Evolutionary conservation across 2,329 filamentous ascomycete species (phyloP).

Genomic region (Chalara sp.): DNA sequence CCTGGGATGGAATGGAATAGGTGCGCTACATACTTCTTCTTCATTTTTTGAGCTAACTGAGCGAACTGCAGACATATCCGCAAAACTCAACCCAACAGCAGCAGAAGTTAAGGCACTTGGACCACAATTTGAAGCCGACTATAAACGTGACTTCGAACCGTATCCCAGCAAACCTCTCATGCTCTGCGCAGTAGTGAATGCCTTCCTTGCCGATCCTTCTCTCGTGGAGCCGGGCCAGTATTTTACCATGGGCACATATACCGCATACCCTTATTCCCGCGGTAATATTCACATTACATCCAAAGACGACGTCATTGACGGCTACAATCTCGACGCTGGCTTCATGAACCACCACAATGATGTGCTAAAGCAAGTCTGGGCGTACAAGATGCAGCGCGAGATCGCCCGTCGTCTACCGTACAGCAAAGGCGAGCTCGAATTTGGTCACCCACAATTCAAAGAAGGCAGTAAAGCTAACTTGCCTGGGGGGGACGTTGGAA

Average conservation of each 20-base stretch:
- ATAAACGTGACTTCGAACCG: constrained; percentile 47
- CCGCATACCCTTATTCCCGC: constrained; percentile 53
- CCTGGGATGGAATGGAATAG: constrained; percentile 32
- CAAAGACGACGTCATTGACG: constrained; percentile 32
- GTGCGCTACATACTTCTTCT: constrained; percentile 7
- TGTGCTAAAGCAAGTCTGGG: constrained; percentile 51
- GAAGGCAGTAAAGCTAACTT: constrained; percentile 33
- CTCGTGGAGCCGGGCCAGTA: constrained; percentile 39
- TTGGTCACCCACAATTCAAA: constrained; percentile 38
- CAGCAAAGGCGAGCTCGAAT: constrained; percentile 40
- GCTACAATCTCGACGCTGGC: constrained; percentile 49
- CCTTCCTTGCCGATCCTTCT: constrained; percentile 37
- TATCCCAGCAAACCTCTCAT: constrained; percentile 31
- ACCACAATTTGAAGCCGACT: constrained; percentile 41
- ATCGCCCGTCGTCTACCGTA: constrained; percentile 47
- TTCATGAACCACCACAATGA: constrained; percentile 51
- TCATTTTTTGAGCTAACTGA: background rate
- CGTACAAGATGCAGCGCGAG: constrained; percentile 59
- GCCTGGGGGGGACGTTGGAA: constrained; percentile 21
- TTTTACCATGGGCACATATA: constrained; percentile 45
- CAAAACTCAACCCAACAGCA: constrained; percentile 49
- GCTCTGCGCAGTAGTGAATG: constrained; percentile 43
- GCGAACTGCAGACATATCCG: constrained; percentile 36
- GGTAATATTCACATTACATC: constrained; percentile 53
- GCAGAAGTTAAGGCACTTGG: constrained; percentile 47